Evolutionary conservation across 345 rosid genomes (phyloP).

Genomic region (Kandelia obovata): DNA sequence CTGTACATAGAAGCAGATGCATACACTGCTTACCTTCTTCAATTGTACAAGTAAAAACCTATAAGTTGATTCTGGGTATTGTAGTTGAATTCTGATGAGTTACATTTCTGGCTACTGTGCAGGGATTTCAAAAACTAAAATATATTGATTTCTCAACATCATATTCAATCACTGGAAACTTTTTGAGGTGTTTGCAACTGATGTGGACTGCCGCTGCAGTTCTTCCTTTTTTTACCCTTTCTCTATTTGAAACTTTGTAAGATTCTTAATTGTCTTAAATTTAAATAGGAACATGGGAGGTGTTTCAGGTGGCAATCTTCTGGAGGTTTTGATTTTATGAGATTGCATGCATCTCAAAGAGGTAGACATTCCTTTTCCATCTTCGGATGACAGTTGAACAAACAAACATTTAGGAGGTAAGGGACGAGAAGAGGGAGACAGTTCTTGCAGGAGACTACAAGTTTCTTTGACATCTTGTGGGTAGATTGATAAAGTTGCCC

Average conservation of each 20-base stretch:
- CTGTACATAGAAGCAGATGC: too few species aligned
- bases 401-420: too few species aligned
- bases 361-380: slow-evolving; percentile 33
- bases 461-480: slow-evolving; percentile 59
- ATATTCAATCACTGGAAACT: slow-evolving; percentile 62
- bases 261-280: neutral
- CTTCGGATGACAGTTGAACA: too few species aligned
- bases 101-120: slow-evolving; percentile 21
- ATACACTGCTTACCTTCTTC: too few species aligned
- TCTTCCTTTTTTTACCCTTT: neutral
- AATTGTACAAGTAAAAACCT: neutral
- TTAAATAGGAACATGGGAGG: slow-evolving; percentile 56
- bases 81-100: neutral
- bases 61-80: neutral
- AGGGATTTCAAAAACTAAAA: slow-evolving; percentile 63
- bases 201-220: neutral
- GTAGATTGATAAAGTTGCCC: slow-evolving; percentile 24
- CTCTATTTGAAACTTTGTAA: neutral
- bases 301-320: slow-evolving; percentile 42
- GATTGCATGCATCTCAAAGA: slow-evolving; percentile 74
- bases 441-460: slow-evolving; percentile 32
- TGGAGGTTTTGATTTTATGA: slow-evolving; percentile 68
- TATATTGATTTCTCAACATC: slow-evolving; percentile 75
- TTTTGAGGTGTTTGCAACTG: slow-evolving; percentile 53
- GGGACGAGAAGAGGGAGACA: too few species aligned